Evolutionary conservation across 495 filamentous ascomycete species (phyloP), one percentile per base, ranked within the genome.

Genomic region (Evernia prunastri): DNA sequence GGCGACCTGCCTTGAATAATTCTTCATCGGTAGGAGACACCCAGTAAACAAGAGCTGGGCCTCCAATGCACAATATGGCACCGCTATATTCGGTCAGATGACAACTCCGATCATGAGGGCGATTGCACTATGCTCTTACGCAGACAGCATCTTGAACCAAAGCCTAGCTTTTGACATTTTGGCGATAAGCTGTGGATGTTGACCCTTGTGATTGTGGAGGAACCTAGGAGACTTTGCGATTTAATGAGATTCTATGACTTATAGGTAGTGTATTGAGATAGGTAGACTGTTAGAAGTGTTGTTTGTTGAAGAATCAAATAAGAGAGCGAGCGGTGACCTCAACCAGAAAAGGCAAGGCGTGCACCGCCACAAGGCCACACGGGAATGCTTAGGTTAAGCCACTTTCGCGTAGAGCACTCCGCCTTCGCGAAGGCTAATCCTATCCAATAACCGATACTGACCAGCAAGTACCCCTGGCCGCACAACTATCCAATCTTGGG

Each of bases 11-110:
- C 71, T 81, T 81, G 79, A 96, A 90, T 12, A 97, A 80, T 76
- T 97, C 92, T 73, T 96, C 94, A 67, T 96, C 91, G 10, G 90
- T 85, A 5, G 95, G 94, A 58, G 85, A 83, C 43, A 97, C 78
- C 67, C 83, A 95, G 71, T 83, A 79, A n/a, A 92, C 84, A 54
- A 97, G 76, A 7, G 89, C 88, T 37, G 93, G 93, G 31, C 94
- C 94, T 45, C 94, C 94, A 66, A 96, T 78, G 74, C 82, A 85
- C 56, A 92, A 77, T 39, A 79, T 78, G 37, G 77, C 80, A 56
- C 86, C 87, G 51, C 92, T 97, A 68, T 66, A 36, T 25, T 36
- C 9, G 61, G 45, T 60, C 54, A 59, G 53, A 20, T 27, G 12
- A 33, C 8, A 10, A 51, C 63, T 15, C 13, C 49, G 31, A 64